These are phyloP conservation scores for Cercospora zeina DNA, from an alignment of 2,329 filamentous ascomycete species.

Conservation along the genomic window DNA sequence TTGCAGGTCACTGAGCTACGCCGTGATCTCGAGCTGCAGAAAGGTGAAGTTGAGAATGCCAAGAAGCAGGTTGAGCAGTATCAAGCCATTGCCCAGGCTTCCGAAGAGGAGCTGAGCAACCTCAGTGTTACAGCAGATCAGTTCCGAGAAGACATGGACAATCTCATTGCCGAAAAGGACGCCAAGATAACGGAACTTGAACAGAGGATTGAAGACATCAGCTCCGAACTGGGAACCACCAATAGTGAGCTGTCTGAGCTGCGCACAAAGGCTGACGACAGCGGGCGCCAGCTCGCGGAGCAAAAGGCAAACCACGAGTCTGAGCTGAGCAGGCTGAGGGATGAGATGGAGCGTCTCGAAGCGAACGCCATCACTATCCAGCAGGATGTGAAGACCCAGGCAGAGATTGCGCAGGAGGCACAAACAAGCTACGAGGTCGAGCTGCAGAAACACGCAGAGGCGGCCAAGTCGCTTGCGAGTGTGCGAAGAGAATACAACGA, in stretches of 20 bases:
- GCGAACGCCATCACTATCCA: constrained; percentile 82
- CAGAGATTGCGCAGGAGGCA: constrained; percentile 86
- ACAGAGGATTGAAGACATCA: constrained; percentile 80
- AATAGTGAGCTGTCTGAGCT: constrained; percentile 80
- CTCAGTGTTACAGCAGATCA: constrained; percentile 79
- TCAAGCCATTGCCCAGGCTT: constrained; percentile 79
- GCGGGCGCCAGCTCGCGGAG: constrained; percentile 69
- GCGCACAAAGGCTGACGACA: constrained; percentile 77
- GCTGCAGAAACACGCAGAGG: constrained; percentile 90
- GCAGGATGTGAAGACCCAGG: constrained; percentile 88
- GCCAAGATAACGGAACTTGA: constrained; percentile 76
- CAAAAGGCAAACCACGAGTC: constrained; percentile 77
- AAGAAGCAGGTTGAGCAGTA: constrained; percentile 83
- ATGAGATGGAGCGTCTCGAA: constrained; percentile 76
- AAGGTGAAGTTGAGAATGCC: constrained; percentile 75
- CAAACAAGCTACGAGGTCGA: constrained; percentile 96
- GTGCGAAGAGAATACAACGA: constrained; percentile 79
- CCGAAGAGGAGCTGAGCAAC: constrained; percentile 82
- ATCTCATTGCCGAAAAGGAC: constrained; percentile 73
- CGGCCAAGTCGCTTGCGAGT: constrained; percentile 78
- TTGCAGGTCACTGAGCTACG: constrained; percentile 84
- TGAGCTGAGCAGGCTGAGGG: constrained; percentile 77
- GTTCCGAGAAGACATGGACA: constrained; percentile 83
- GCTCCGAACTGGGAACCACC: constrained; percentile 74
- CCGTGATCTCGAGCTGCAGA: constrained; percentile 79